Evolutionary conservation across 2,329 filamentous ascomycete species (phyloP).

Genomic region (Sporothrix curviconia): DNA sequence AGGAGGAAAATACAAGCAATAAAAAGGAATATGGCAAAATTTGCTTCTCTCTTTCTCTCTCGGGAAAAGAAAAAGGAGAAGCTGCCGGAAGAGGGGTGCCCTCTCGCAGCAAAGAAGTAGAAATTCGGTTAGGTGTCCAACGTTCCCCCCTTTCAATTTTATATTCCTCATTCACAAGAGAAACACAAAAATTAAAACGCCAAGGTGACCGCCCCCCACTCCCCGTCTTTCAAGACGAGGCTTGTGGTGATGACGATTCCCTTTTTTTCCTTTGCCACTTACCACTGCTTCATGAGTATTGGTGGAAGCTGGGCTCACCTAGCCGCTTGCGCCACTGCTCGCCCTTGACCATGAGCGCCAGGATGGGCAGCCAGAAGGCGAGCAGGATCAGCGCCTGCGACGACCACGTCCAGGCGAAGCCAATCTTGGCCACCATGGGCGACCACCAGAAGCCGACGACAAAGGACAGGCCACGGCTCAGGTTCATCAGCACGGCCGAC

Average conservation of each 20-base stretch:
- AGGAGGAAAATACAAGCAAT: not conserved
- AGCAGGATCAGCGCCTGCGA: slow-evolving; percentile 15
- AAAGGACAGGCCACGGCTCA: slow-evolving; percentile 15
- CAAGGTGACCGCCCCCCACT: no score
- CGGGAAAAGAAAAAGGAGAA: not conserved
- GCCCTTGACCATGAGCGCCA: slow-evolving; percentile 13
- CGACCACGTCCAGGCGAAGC: slow-evolving; percentile 17
- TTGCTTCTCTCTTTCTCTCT: not conserved
- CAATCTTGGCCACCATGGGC: slow-evolving; percentile 13
- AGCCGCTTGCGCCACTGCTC: slow-evolving; percentile 13
- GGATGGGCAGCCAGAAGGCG: slow-evolving; percentile 15
- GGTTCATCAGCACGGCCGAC: slow-evolving; percentile 18
- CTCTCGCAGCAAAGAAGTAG: not conserved
- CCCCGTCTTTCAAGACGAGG: no score
- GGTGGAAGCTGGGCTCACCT: slow-evolving; percentile 15
- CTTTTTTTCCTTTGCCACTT: not conserved
- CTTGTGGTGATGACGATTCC: not conserved
- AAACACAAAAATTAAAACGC: no score
- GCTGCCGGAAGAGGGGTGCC: no score
- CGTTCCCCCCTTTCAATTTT: slow-evolving; percentile 7
- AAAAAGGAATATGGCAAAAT: not conserved
- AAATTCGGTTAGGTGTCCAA: slow-evolving; percentile 5
- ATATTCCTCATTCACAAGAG: not conserved
- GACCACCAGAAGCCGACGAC: slow-evolving; percentile 17
- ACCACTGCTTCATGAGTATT: slow-evolving; percentile 2